Percentiles rank a stretch among this genome's conserved stretches.
These are phyloP conservation scores for Boletus tomentosulus DNA, from an alignment of 768 basidiomycete species.

Conservation along the genomic window DNA sequence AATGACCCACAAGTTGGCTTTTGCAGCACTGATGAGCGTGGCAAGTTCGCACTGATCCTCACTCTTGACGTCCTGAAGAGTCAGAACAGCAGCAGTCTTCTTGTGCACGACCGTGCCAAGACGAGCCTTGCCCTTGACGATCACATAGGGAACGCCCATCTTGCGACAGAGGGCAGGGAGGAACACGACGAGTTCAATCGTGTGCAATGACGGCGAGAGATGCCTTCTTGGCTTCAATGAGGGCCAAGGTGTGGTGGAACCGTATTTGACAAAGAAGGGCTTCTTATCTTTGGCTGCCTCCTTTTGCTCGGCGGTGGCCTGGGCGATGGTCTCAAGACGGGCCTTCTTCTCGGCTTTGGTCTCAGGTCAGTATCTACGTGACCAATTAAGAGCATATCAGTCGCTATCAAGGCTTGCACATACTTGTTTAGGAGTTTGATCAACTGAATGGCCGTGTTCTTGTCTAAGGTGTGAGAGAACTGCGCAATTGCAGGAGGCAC, in stretches of 20 bases:
- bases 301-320: constrained; percentile 78
- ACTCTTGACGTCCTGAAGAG: constrained; percentile 89
- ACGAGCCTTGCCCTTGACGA: constrained; percentile 97
- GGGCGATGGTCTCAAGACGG: constrained; percentile 75
- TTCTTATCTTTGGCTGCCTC: constrained; percentile 82
- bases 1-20: constrained; percentile 89
- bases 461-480: constrained; percentile 96
- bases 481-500: constrained; percentile 98
- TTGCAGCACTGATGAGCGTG: constrained; percentile 87
- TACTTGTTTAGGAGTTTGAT: constrained; percentile 98
- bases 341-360: constrained; percentile 97
- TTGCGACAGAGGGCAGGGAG: constrained; percentile 97
- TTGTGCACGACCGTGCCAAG: constrained; percentile 98
- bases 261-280: constrained; percentile 93
- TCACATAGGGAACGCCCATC: constrained; percentile 99
- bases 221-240: constrained; percentile 97
- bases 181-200: constrained; percentile 98
- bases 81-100: constrained; percentile 92
- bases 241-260: constrained; percentile 95
- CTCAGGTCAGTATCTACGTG: constrained; percentile 71
- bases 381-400: background rate
- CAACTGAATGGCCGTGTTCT: constrained; percentile 97
- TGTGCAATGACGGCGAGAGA: constrained; percentile 93
- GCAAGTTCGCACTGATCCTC: constrained; percentile 94
- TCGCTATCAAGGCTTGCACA: background rate